Base-by-base conservation (phyloP, 345 rosid species). In the Limnanthes douglasii region DNA sequence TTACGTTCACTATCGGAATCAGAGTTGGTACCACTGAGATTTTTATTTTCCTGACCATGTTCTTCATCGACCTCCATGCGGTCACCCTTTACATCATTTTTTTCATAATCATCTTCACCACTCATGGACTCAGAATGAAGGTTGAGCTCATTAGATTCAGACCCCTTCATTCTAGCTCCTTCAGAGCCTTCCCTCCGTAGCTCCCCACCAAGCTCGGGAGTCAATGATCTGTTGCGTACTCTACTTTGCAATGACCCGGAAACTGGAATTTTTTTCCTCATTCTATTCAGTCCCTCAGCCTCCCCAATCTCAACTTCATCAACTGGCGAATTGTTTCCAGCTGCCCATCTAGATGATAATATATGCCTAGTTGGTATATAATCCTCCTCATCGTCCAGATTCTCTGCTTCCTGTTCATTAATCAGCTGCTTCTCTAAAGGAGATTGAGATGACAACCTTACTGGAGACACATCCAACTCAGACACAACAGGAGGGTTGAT, bases 321-420 rank as follows among this genome's bases (percentile, higher is more conserved):
- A 53, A 48, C 61, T 4, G 98, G 96, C 53, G 99, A 85, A 57
- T 50, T 72, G 57, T 71, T 62, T 5, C 93, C 86, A 37, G 78
- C 66, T 7, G 96, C 99, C 99, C 99, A 92, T 53, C 94, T 78
- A 3, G 99, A 92, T 48, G 88, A 85, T 15, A 93, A 84, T 35
- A 92, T 92, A 60, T 85, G 78, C 41, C 80, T 63, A 11, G 74
- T 70, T 5, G 86, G 94, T 31, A 61, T 58, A 37, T n/a, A 25
- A 57, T 73, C 78, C 56, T 81, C 96, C 10, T 75, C 86, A 43
- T 85, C 86, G 29, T 77, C 82, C 25, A 60, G 19, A 13, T 37
- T 68, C 32, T 41, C 60, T 31, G 51, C 61, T 49, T 57, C 86
- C 50, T 37, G 65, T 21, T 34, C 63, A 48, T 43, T 48, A 46